Conservation (phyloP, 108 stramenopile species). For the Skeletonema tropicum region DNA sequence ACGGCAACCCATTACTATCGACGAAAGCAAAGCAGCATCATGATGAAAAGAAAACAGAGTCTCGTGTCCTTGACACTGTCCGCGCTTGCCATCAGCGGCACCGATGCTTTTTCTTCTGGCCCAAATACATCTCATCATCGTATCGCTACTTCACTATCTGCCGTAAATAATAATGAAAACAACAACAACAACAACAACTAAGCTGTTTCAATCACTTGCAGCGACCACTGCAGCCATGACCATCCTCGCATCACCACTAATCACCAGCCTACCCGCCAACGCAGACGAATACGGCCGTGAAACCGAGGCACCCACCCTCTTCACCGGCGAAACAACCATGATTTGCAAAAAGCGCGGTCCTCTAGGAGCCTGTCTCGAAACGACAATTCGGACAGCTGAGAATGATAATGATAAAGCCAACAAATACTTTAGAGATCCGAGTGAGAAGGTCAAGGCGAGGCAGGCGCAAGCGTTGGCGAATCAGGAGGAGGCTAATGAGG, state of each 20-base stretch:
- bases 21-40: neutral
- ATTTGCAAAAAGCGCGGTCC: slow-evolving; percentile 86
- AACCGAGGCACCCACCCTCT: slow-evolving; percentile 81
- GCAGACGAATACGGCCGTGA: slow-evolving; percentile 83
- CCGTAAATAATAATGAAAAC: neutral
- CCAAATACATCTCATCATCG: neutral
- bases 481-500: slow-evolving; percentile 48
- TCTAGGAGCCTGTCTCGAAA: slow-evolving; percentile 79
- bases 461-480: slow-evolving; percentile 28
- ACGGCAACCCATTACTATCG: neutral
- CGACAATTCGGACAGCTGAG: slow-evolving; percentile 60
- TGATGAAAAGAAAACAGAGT: slow-evolving; percentile 2
- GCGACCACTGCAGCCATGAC: slow-evolving; percentile 17
- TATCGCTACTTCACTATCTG: slow-evolving; percentile 1
- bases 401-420: slow-evolving; percentile 86
- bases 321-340: slow-evolving; percentile 82
- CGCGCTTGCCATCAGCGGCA: neutral
- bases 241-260: slow-evolving; percentile 10
- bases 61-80: neutral
- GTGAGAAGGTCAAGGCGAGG: slow-evolving; percentile 50
- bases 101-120: neutral
- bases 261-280: slow-evolving; percentile 15
- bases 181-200: neutral
- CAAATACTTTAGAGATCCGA: slow-evolving; percentile 72
- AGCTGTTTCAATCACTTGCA: neutral